Base-by-base conservation (phyloP, 768 basidiomycete genomes). In the Psilocybe azurescens region DNA sequence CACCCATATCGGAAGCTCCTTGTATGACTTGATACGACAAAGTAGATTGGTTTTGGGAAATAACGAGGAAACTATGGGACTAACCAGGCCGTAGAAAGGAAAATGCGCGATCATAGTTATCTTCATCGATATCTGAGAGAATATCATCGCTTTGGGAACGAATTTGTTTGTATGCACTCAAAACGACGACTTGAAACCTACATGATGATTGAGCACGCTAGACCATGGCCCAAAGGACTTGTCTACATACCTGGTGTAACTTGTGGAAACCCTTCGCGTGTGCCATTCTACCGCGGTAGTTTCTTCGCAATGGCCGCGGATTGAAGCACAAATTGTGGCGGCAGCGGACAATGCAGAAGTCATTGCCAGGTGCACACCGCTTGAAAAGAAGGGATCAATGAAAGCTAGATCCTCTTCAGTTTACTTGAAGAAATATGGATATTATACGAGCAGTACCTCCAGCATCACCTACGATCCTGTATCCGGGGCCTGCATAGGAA, bases 131-230 rank as follows among this genome's bases (percentile, higher is more conserved):
- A 62, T 90, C 89, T 1, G 79, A 83, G 38, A 90, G 77, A 30
- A 89, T 79, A 63, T 83, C 80, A 9, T 73, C 75, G 39, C 77
- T 77, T 67, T 89, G 87, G 3, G 86, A 80, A 18, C 85, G 83
- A 56, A 90, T 89, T 66, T 89, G 89, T 72, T 88, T 89, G 72
- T 89, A 89, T 64, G 88, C 87, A 64, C 87, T 89, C n/a, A 89
- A 75, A 28, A 88, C 88, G 20, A 89, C 88, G 11, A 90, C 80
- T 67, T 89, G 83, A 67, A 89, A 89, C 66, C 86, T 89, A 58
- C 2, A 47, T 44, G 39, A 18, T 41, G 11, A 57, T 36, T 48
- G 46, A 47, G 66, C 47, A 57, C 52, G n/a, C 47, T 13, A n/a
- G 49, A 59, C 55, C 32, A 18, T n/a, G 38, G 6, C 36, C 24